Evolutionary conservation across 2,329 filamentous ascomycete genomes (phyloP).

Genomic region (Neofusicoccum umdonicola): DNA sequence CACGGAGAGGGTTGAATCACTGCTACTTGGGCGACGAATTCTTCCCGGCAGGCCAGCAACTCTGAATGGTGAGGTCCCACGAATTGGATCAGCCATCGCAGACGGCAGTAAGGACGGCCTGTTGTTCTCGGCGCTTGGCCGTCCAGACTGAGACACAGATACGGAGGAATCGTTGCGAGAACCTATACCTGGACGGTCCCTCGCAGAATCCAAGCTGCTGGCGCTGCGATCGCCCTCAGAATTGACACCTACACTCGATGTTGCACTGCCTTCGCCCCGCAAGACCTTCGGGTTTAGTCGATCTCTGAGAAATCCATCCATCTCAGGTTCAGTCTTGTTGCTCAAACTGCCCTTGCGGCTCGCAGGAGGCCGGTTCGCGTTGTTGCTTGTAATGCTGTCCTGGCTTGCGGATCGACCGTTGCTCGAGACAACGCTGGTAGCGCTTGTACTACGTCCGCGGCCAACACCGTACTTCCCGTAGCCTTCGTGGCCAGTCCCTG

Average conservation of each 20-base stretch:
- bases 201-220: conserved; percentile 33
- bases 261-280: conserved; percentile 43
- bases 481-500: conserved; percentile 92
- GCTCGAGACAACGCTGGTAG: conserved; percentile 48
- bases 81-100: conserved; percentile 36
- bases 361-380: conserved; percentile 32
- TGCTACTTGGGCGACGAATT: conserved; percentile 25
- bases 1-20: background rate
- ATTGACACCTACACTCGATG: conserved; percentile 17
- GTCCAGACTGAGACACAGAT: conserved; percentile 19
- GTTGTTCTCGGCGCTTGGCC: conserved; percentile 24
- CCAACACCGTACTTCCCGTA: conserved; percentile 65
- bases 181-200: background rate
- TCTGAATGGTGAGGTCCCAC: conserved; percentile 29
- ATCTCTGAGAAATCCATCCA: conserved; percentile 48
- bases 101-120: conserved; percentile 35
- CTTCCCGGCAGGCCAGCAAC: conserved; percentile 26
- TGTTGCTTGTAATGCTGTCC: conserved; percentile 36
- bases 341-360: conserved; percentile 44
- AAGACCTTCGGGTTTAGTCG: conserved; percentile 45
- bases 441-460: conserved; percentile 64
- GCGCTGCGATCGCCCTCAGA: conserved; percentile 36
- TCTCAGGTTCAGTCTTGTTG: conserved; percentile 41
- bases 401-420: conserved; percentile 48
- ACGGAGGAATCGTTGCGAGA: conserved; percentile 9